phyloP scores from a whole-genome alignment of 1,139 yeast genomes.

The Kurtzmaniella natalensis region DNA sequence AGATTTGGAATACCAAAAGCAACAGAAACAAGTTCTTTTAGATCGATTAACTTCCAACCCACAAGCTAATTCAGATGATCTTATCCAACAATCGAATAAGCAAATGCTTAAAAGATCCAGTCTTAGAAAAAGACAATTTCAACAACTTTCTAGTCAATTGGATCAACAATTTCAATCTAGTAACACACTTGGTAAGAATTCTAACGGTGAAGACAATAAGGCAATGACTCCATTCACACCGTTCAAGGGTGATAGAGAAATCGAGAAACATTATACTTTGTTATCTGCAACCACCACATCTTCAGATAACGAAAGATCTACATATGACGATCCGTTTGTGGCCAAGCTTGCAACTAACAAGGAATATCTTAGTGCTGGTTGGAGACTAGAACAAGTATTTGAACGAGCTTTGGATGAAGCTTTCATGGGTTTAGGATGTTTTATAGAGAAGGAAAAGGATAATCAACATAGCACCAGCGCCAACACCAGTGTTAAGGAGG shows the following conservation, averaged over 20 bases:
- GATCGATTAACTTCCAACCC: slow-evolving; percentile 56
- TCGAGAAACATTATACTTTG: slow-evolving; percentile 32
- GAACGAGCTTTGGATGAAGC: slow-evolving; percentile 83
- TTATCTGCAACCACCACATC: slow-evolving; percentile 27
- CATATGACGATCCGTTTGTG: slow-evolving; percentile 40
- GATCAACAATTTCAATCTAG: slow-evolving; percentile 36
- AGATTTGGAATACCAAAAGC: slow-evolving; percentile 51
- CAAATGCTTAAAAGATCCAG: slow-evolving; percentile 56
- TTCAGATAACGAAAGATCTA: slow-evolving; percentile 44
- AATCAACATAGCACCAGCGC: neutral
- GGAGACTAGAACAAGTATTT: slow-evolving; percentile 65
- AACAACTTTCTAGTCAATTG: slow-evolving; percentile 52
- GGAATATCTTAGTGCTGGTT: slow-evolving; percentile 83
- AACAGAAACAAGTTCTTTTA: slow-evolving; percentile 64
- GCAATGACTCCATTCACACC: slow-evolving; percentile 78
- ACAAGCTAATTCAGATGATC: slow-evolving; percentile 49
- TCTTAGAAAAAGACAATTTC: slow-evolving; percentile 62
- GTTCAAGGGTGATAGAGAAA: slow-evolving; percentile 82
- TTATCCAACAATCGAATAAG: slow-evolving; percentile 37
- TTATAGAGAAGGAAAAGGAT: slow-evolving; percentile 56
- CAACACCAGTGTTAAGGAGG: slow-evolving; percentile 1
- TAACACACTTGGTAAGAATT: slow-evolving; percentile 23
- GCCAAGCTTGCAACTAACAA: slow-evolving; percentile 58
- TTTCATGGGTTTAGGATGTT: slow-evolving; percentile 82
- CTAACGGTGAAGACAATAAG: slow-evolving; percentile 14